phyloP scores from a whole-genome alignment of 2,329 filamentous ascomycete species.

The Lasiodiplodia gonubiensis region DNA sequence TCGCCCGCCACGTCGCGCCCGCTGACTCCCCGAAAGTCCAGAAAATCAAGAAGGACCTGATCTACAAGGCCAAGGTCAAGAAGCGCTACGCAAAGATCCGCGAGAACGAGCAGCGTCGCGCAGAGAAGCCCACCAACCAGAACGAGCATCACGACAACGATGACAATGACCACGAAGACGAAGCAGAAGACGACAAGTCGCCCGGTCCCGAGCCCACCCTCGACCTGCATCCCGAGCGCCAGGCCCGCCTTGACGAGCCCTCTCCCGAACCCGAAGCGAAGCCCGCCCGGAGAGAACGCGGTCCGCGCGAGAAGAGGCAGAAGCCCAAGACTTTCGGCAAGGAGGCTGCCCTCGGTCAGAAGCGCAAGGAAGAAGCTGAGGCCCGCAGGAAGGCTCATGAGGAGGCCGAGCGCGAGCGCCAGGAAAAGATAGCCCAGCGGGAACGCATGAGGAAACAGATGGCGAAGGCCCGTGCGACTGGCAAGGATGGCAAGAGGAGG shows the following conservation, averaged over 20 bases:
- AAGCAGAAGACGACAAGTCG: conserved; percentile 3
- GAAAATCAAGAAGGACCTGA: conserved; percentile 87
- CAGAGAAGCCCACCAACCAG: conserved; percentile 44
- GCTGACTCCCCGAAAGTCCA: conserved; percentile 61
- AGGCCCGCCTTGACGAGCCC: conserved; percentile 61
- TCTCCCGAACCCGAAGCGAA: conserved; percentile 32
- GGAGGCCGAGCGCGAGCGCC: conserved; percentile 66
- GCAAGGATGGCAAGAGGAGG: conserved; percentile 74
- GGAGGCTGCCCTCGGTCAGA: conserved; percentile 54
- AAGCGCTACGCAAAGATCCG: conserved; percentile 92
- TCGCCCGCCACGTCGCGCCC: background rate
- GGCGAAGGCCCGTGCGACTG: conserved; percentile 65
- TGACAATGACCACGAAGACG: conserved; percentile 35
- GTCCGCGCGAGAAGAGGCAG: conserved; percentile 35
- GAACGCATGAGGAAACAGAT: conserved; percentile 73
- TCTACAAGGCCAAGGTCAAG: conserved; percentile 91
- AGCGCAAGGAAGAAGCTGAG: conserved; percentile 68
- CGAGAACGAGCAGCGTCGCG: conserved; percentile 49
- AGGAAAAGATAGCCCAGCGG: conserved; percentile 62
- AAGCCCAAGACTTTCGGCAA: conserved; percentile 49
- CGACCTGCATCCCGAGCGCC: conserved; percentile 66
- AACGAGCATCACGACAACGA: conserved; percentile 31
- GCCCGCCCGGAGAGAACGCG: conserved; percentile 32
- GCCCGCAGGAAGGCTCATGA: conserved; percentile 64
- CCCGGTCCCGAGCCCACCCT: conserved; percentile 45